Evolutionary conservation across 495 filamentous ascomycete species (phyloP).

Genomic region (Thermothielavioides terrestris): DNA sequence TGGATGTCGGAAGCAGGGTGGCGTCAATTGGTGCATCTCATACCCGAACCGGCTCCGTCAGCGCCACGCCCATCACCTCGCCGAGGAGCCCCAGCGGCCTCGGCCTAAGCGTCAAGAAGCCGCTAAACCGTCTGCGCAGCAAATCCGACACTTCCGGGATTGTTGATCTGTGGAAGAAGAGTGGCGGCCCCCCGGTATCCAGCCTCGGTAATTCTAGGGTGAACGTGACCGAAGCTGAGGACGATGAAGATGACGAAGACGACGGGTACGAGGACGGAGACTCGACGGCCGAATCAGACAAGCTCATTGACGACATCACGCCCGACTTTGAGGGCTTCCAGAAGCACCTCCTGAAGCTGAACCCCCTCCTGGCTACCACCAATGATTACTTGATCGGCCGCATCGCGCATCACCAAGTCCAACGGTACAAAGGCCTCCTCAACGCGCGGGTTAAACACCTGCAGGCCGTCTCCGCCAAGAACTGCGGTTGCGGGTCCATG

Average conservation of each 20-base stretch:
- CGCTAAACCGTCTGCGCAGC: constrained; percentile 57
- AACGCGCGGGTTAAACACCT: constrained; percentile 64
- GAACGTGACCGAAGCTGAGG: constrained; percentile 17
- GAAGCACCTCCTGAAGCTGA: constrained; percentile 61
- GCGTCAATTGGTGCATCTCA: constrained; percentile 53
- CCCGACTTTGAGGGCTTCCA: constrained; percentile 74
- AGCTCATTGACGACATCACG: constrained; percentile 47
- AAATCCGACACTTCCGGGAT: constrained; percentile 56
- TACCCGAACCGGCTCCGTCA: constrained; percentile 50
- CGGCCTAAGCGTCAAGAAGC: constrained; percentile 40
- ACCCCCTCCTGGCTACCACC: constrained; percentile 42
- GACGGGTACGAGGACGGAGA: constrained; percentile 45
- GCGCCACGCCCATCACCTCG: constrained; percentile 41
- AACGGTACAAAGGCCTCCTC: constrained; percentile 71
- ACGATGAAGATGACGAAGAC: constrained; percentile 39
- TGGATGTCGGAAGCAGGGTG: constrained; percentile 53
- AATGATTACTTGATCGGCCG: constrained; percentile 67
- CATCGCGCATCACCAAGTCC: constrained; percentile 69
- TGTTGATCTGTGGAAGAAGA: constrained; percentile 42
- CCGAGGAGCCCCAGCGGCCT: constrained; percentile 39
- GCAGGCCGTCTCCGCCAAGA: constrained; percentile 41
- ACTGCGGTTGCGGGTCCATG: constrained; percentile 51
- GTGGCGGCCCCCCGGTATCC: constrained; percentile 52
- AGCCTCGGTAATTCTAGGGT: constrained; percentile 37
- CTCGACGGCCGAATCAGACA: constrained; percentile 37